Evolutionary conservation across 768 basidiomycete genomes (phyloP).

Genomic region (Lenzites betulinus): DNA sequence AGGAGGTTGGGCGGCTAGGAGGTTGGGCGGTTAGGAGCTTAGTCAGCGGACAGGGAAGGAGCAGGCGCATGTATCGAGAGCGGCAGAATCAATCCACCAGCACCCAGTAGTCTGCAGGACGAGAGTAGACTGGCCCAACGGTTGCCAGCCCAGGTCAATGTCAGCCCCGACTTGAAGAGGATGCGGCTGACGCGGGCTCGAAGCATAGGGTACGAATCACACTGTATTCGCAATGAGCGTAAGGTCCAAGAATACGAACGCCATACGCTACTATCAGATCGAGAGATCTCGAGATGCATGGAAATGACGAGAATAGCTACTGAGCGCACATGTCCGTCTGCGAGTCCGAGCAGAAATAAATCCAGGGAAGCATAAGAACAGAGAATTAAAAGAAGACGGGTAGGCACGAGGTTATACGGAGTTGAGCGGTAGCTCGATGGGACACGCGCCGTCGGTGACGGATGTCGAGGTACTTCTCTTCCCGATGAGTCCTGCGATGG

Average conservation of each 20-base stretch:
- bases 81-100: no score
- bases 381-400: background rate
- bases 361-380: conserved; percentile 7
- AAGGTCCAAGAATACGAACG: conserved; percentile 14
- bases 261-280: conserved; percentile 20
- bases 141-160: background rate
- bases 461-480: conserved; percentile 54
- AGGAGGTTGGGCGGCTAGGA: no score
- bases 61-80: no score
- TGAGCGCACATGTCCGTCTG: conserved; percentile 23
- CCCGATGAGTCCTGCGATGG: conserved; percentile 68
- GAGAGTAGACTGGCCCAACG: no score
- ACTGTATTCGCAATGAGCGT: background rate
- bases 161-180: background rate
- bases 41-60: no score
- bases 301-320: conserved; percentile 9
- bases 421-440: conserved; percentile 62
- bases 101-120: no score
- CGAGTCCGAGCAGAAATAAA: conserved; percentile 14
- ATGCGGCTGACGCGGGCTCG: background rate
- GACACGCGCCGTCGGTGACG: conserved; percentile 64
- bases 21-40: no score
- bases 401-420: conserved; percentile 41
- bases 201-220: background rate
- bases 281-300: conserved; percentile 17